Conservation (phyloP, 176 grass and related monocot species). For the Phoenix dactylifera region DNA sequence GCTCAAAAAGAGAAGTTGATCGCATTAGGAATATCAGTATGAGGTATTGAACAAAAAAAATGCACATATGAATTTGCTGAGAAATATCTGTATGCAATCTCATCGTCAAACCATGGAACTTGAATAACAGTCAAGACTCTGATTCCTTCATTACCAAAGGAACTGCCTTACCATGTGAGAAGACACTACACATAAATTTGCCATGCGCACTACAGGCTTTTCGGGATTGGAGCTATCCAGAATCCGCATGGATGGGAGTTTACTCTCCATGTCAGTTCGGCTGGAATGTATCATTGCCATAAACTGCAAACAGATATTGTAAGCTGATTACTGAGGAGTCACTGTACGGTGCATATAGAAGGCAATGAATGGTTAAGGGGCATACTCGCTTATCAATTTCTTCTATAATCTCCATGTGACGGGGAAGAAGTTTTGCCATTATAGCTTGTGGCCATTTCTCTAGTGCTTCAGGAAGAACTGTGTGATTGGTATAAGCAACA, state of each 20-base stretch:
- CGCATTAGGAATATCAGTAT: too few relatives aligned
- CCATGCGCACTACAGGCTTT: conserved; percentile 83
- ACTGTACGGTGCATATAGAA: background rate
- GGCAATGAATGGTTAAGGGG: conserved; percentile 7
- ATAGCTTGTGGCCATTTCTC: conserved; percentile 69
- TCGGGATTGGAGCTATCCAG: conserved; percentile 70
- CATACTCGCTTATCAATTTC: conserved; percentile 65
- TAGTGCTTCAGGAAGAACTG: conserved; percentile 76
- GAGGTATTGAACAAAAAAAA: background rate
- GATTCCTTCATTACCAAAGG: background rate
- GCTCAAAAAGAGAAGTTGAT: too few relatives aligned
- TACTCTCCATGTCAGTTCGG: conserved; percentile 62
- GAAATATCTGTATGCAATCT: too few relatives aligned
- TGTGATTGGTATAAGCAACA: conserved; percentile 74
- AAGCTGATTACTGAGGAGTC: background rate
- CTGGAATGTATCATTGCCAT: conserved; percentile 56
- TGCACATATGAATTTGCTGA: background rate
- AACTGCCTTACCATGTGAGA: conserved; percentile 39
- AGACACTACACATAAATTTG: conserved; percentile 64
- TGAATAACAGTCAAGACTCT: too few relatives aligned
- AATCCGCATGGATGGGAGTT: conserved; percentile 41
- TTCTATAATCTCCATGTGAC: conserved; percentile 79
- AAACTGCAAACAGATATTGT: conserved; percentile 50
- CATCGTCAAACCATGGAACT: too few relatives aligned
- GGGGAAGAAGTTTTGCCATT: conserved; percentile 71